These are phyloP conservation scores for Penicillium maclennaniae DNA, from an alignment of 495 filamentous ascomycete species.

Conservation along the genomic window DNA sequence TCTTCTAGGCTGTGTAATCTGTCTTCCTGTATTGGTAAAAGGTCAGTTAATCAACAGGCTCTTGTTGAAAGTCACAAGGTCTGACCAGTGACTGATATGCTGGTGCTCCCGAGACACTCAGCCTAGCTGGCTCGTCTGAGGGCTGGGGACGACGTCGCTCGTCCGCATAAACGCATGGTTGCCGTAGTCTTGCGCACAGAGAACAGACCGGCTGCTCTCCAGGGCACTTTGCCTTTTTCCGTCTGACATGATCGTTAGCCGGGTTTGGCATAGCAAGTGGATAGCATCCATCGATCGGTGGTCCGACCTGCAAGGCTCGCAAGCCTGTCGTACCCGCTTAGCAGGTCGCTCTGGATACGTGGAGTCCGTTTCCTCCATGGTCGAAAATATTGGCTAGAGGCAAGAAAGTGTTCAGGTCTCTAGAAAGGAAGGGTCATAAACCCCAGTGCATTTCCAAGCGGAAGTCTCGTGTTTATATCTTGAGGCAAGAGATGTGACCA, in stretches of 20 bases:
- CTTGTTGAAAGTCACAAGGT: background rate
- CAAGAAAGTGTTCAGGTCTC: background rate
- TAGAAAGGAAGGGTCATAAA: background rate
- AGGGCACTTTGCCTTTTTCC: conserved; percentile 48
- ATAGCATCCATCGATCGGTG: background rate
- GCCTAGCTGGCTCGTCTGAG: conserved; percentile 9
- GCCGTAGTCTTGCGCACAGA: conserved; percentile 40
- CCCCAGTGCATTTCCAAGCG: too few species aligned
- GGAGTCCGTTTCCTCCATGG: conserved; percentile 20
- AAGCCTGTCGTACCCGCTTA: conserved; percentile 45
- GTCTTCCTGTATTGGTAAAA: conserved; percentile 28
- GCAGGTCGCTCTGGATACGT: conserved; percentile 28
- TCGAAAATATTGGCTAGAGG: background rate
- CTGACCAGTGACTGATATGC: conserved; percentile 20
- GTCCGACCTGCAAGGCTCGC: conserved; percentile 45
- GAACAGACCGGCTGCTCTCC: conserved; percentile 48
- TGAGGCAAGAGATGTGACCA: background rate
- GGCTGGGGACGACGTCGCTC: conserved; percentile 29
- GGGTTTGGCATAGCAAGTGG: background rate
- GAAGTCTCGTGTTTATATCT: background rate
- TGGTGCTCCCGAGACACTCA: conserved; percentile 7
- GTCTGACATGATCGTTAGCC: conserved; percentile 23
- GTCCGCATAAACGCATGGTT: conserved; percentile 40
- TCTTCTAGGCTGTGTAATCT: conserved; percentile 38
- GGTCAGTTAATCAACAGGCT: background rate